Evolutionary conservation across 2,329 filamentous ascomycete species (phyloP).

Genomic region (Cryphonectria parasitica): DNA sequence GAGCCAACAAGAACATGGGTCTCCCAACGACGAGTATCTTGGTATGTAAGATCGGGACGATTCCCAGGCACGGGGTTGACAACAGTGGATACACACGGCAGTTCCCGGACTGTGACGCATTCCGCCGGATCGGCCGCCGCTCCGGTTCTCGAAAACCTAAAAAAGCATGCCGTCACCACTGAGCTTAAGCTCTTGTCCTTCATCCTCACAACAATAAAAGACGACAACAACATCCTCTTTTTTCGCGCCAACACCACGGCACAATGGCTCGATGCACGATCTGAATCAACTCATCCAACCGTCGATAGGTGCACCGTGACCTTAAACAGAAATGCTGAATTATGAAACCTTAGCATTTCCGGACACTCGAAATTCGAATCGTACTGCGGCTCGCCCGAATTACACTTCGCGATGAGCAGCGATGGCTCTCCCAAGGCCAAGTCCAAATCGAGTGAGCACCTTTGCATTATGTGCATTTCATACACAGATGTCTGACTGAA

Average conservation of each 20-base stretch:
- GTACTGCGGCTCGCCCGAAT: slow-evolving; percentile 17
- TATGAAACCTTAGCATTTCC: slow-evolving; percentile 1
- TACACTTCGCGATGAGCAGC: slow-evolving; percentile 37
- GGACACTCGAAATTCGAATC: slow-evolving; percentile 14
- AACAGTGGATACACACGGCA: background rate
- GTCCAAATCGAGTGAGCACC: slow-evolving; percentile 39
- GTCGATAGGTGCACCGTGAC: background rate
- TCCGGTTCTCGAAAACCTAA: slow-evolving; percentile 13
- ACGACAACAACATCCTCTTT: background rate
- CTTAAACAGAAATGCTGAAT: slow-evolving; percentile 23
- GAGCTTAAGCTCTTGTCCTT: background rate
- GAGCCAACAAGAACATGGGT: background rate
- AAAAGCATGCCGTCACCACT: slow-evolving; percentile 15
- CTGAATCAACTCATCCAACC: slow-evolving; percentile 10
- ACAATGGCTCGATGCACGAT: slow-evolving; percentile 17
- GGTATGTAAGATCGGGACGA: slow-evolving; percentile 6
- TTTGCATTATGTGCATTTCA: background rate
- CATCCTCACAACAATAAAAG: background rate
- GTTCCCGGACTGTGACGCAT: slow-evolving; percentile 8
- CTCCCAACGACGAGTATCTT: background rate
- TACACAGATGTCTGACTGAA: slow-evolving; percentile 12
- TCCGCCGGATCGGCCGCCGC: slow-evolving; percentile 8
- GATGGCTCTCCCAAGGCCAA: slow-evolving; percentile 39
- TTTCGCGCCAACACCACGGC: background rate
- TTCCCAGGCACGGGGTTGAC: background rate